Percentiles rank a stretch among this genome's conserved stretches.
phyloP scores from a whole-genome alignment of 176 grass and related monocot genomes.

The Melocanna baccifera region DNA sequence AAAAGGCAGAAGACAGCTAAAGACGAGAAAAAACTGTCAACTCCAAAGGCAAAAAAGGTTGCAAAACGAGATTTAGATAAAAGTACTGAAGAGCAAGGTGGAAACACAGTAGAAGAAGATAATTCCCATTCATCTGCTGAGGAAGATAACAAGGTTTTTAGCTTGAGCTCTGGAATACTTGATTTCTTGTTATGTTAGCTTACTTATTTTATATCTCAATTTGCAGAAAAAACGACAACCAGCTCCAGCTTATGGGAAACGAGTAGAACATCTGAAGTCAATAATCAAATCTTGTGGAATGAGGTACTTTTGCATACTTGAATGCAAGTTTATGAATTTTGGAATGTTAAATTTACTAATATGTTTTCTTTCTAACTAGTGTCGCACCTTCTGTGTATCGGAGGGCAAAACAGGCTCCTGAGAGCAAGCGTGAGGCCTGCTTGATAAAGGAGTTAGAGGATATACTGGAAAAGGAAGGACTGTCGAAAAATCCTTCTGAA shows the following conservation, averaged over 20 bases:
- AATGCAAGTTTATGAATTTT: background rate
- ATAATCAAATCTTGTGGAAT: slow-evolving; percentile 96
- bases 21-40: slow-evolving; percentile 44
- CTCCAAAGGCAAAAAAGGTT: slow-evolving; percentile 56
- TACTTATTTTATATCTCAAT: slow-evolving; percentile 30
- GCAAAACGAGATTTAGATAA: slow-evolving; percentile 40
- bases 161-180: slow-evolving; percentile 14
- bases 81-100: slow-evolving; percentile 42
- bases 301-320: slow-evolving; percentile 49
- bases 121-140: slow-evolving; percentile 60
- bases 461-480: slow-evolving; percentile 95
- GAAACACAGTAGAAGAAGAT: slow-evolving; percentile 46
- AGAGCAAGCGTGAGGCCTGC: slow-evolving; percentile 71
- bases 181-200: slow-evolving; percentile 3
- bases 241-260: slow-evolving; percentile 66
- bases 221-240: slow-evolving; percentile 69
- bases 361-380: slow-evolving; percentile 48
- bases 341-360: slow-evolving; percentile 28
- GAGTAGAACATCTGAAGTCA: slow-evolving; percentile 78
- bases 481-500: slow-evolving; percentile 85
- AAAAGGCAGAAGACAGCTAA: slow-evolving; percentile 57
- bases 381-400: slow-evolving; percentile 79
- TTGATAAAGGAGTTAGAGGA: slow-evolving; percentile 82
- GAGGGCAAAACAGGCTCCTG: slow-evolving; percentile 78
- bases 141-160: slow-evolving; percentile 58